These are phyloP conservation scores for Mycosphaerella sp. DNA, from an alignment of 2,329 filamentous ascomycete genomes.

Conservation along the genomic window DNA sequence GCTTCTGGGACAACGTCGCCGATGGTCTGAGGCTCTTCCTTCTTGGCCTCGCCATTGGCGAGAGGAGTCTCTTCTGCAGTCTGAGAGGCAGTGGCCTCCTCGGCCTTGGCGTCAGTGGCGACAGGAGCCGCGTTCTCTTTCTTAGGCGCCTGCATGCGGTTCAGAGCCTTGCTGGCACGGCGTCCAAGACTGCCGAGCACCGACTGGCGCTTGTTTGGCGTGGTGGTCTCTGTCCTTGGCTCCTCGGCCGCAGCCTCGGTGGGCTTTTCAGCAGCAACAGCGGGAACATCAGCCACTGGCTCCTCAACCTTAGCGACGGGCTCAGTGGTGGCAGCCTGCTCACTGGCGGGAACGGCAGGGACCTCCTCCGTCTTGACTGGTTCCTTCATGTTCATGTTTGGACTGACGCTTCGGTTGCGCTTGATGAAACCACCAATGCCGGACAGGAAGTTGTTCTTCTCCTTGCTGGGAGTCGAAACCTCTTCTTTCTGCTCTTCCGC, in stretches of 20 bases:
- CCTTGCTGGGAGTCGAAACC: slow-evolving; percentile 27
- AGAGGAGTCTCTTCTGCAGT: slow-evolving; percentile 20
- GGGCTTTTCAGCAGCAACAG: slow-evolving; percentile 29
- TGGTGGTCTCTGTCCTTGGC: slow-evolving; percentile 20
- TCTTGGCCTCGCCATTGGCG: slow-evolving; percentile 22
- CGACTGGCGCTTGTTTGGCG: slow-evolving; percentile 31
- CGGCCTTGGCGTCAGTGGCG: slow-evolving; percentile 19
- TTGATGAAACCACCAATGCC: slow-evolving; percentile 29
- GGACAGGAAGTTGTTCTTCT: slow-evolving; percentile 33
- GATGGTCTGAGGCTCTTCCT: slow-evolving; percentile 23
- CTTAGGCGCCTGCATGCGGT: slow-evolving; percentile 29
- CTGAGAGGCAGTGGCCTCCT: slow-evolving; percentile 22
- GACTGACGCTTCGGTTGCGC: slow-evolving; percentile 35
- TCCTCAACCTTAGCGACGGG: slow-evolving; percentile 25
- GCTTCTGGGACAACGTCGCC: slow-evolving; percentile 29
- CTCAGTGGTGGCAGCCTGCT: slow-evolving; percentile 22
- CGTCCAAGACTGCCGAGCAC: slow-evolving; percentile 31
- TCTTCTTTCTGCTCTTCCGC: slow-evolving; percentile 41
- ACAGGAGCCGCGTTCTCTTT: slow-evolving; percentile 25
- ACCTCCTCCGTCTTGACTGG: slow-evolving; percentile 30
- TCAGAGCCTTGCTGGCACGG: slow-evolving; percentile 33
- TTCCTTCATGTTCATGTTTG: slow-evolving; percentile 32
- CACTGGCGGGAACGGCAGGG: slow-evolving; percentile 22
- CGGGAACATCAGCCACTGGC: slow-evolving; percentile 26
- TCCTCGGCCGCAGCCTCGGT: slow-evolving; percentile 23